Evolutionary conservation across 495 filamentous ascomycete species (phyloP), one percentile per base, ranked within the genome.

Genomic region (Aspergillus steynii): DNA sequence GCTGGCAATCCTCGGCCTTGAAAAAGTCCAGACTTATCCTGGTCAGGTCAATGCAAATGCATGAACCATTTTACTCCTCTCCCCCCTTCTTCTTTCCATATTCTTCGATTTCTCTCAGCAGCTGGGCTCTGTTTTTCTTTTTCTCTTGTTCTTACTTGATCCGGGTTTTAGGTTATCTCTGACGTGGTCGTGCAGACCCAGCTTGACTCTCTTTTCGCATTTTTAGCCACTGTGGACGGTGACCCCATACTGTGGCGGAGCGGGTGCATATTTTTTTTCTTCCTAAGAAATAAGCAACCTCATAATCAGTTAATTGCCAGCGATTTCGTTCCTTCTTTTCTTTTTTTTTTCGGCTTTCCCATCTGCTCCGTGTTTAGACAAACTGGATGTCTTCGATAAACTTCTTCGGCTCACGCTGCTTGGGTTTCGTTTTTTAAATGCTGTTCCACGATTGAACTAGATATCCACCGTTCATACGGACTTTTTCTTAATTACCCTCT

Each of bases 191-290:
- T 72, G 69, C 69, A 64, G 66, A 49, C 60, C 61, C 64, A 66
- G 63, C 68, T 65, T 60, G 48, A 59, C 49, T n/a, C 28, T 60
- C 20, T 9, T 46, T 57, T 60, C 45, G 56, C 37, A 10, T 51
- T 65, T 58, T 69, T 69, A 71, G 69, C 69, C 69, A 72, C 69
- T 51, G 50, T 56, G 53, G 61, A 55, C 61, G 55, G 46, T 27
- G 61, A 49, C 69, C 69, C 69, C 71, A 70, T 53, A 61, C 68
- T 76, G 76, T 79, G 76, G 76, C 77, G 77, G 71, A 79, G 77
- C 65, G 65, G 62, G 61, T 77, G 74, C 74, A 74, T 73, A 62
- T 66, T 61, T 28, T 54, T 60, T 45, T 20, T 26, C 55, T 10
- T n/a, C 20, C 31, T 50, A 4, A 29, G 32, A 50, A 50, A 50